These are phyloP conservation scores for Echeveria elegans DNA, from an alignment of 164 flowering plant species.

Conservation along the genomic window DNA sequence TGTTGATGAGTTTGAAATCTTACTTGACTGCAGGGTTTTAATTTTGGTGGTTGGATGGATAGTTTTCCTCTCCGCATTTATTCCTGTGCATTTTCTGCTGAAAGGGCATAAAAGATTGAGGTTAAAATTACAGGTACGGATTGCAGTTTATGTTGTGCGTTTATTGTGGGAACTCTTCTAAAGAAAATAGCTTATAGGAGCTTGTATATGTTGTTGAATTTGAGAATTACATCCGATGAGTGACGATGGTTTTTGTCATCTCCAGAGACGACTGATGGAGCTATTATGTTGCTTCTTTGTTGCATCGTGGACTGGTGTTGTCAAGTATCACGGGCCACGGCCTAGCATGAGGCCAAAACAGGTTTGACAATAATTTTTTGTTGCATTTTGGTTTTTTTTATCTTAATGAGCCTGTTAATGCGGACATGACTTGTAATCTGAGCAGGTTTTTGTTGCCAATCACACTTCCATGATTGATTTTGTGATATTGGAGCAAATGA, in stretches of 20 bases:
- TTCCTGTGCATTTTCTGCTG: slow-evolving; percentile 69
- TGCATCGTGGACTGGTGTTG: slow-evolving; percentile 99
- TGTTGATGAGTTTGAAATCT: background rate
- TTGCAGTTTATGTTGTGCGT: too few species aligned
- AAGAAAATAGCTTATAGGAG: background rate
- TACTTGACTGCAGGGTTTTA: slow-evolving; percentile 47
- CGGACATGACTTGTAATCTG: slow-evolving; percentile 1
- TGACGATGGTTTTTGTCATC: slow-evolving; percentile 9
- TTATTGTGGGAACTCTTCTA: background rate
- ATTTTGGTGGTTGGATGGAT: slow-evolving; percentile 78
- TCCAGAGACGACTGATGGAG: slow-evolving; percentile 82
- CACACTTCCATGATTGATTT: slow-evolving; percentile 99
- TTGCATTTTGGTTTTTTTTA: background rate
- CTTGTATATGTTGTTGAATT: background rate
- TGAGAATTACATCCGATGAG: background rate
- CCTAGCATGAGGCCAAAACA: slow-evolving; percentile 88
- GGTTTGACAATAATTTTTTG: slow-evolving; percentile 24
- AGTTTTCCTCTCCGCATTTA: slow-evolving; percentile 68
- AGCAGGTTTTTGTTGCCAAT: slow-evolving; percentile 94
- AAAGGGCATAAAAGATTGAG: slow-evolving; percentile 67
- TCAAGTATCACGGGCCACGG: slow-evolving; percentile 94
- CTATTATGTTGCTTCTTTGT: slow-evolving; percentile 86
- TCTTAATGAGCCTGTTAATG: background rate
- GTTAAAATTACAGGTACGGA: slow-evolving; percentile 63
- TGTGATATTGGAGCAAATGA: slow-evolving; percentile 89